phyloP scores from a whole-genome alignment of 306 rosid genomes.

The Cyclanthera cordifolia region DNA sequence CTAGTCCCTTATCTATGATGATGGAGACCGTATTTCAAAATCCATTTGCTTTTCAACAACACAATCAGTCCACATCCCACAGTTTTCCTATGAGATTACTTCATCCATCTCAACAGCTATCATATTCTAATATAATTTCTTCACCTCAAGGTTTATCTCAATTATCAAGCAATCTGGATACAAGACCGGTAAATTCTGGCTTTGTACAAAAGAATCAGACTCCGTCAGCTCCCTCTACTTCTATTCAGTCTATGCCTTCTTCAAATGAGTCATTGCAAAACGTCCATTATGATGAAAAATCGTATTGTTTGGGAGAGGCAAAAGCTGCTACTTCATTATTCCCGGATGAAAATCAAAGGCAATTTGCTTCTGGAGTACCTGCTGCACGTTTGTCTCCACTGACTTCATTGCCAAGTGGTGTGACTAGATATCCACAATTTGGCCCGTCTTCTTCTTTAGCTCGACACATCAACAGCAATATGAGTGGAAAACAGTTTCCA shows the following conservation, averaged over 20 bases:
- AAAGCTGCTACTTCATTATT: constrained; percentile 18
- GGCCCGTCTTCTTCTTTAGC: constrained; percentile 26
- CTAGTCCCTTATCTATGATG: constrained; percentile 22
- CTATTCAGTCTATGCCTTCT: constrained; percentile 19
- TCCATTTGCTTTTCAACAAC: constrained; percentile 22
- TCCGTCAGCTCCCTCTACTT: constrained; percentile 18
- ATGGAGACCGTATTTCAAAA: constrained; percentile 16
- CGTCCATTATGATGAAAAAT: constrained; percentile 29
- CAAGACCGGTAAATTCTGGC: constrained; percentile 21
- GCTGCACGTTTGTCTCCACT: constrained; percentile 20
- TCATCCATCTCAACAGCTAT: constrained; percentile 28
- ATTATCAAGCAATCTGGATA: constrained; percentile 22
- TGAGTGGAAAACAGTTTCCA: constrained; percentile 25
- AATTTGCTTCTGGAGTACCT: constrained; percentile 17
- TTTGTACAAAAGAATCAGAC: constrained; percentile 25
- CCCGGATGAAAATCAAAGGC: constrained; percentile 33
- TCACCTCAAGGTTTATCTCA: constrained; percentile 25
- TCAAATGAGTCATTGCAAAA: constrained; percentile 28
- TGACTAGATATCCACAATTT: constrained; percentile 21
- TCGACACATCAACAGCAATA: constrained; percentile 9
- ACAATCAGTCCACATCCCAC: constrained; percentile 27
- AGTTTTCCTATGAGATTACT: constrained; percentile 32
- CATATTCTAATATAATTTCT: constrained; percentile 22
- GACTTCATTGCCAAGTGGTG: constrained; percentile 19
- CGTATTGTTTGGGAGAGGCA: constrained; percentile 14